These are phyloP conservation scores for Haematococcus lacustris DNA, from an alignment of 139 green algal species.

Conservation along the genomic window DNA sequence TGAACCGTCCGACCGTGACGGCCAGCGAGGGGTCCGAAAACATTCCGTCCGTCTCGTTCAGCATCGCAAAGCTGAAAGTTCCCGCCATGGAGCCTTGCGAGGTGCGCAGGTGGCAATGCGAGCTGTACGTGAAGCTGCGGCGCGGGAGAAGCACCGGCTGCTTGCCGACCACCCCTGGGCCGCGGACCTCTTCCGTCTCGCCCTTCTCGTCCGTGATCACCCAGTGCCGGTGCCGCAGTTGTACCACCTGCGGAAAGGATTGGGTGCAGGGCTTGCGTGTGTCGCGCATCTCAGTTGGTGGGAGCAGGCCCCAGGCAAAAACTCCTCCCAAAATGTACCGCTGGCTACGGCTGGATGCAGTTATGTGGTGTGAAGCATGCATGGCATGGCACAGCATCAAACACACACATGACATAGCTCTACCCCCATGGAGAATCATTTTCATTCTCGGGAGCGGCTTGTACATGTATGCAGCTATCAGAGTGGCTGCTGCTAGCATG, in stretches of 20 bases:
- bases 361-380: no score
- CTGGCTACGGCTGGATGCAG: no score
- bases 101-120: slow-evolving; percentile 55
- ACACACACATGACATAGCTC: no score
- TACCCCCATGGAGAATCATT: no score
- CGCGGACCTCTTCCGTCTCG: slow-evolving; percentile 53
- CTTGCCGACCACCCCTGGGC: slow-evolving; percentile 69
- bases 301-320: no score
- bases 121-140: slow-evolving; percentile 60
- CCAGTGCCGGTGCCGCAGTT: slow-evolving; percentile 45
- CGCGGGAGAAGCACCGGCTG: slow-evolving; percentile 66
- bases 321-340: no score
- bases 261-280: no score
- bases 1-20: slow-evolving; percentile 5
- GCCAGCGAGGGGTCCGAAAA: slow-evolving; percentile 27
- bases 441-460: no score
- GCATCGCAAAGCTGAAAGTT: slow-evolving; percentile 40
- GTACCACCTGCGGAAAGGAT: slow-evolving; percentile 36
- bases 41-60: slow-evolving; percentile 14
- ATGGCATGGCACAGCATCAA: no score
- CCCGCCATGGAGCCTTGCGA: slow-evolving; percentile 61
- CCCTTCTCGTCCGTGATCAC: slow-evolving; percentile 50
- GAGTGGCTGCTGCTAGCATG: no score
- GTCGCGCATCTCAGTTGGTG: no score
- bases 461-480: no score